Conservation (phyloP, 257 asterid species). For the Plantago elongata region DNA sequence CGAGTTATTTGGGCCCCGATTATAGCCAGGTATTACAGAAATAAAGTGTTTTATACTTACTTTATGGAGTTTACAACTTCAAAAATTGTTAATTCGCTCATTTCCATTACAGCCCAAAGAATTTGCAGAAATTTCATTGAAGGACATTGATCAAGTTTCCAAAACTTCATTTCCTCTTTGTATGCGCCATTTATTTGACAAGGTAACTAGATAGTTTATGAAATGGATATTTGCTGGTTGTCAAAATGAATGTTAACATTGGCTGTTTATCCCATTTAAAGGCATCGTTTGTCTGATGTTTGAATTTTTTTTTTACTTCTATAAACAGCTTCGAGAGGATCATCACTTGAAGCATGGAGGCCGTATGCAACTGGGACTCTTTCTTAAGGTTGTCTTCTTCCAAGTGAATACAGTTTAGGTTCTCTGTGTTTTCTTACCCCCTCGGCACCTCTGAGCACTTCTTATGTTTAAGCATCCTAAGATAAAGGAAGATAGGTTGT, state of each 20-base stretch:
- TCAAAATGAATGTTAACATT: background rate
- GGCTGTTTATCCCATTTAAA: background rate
- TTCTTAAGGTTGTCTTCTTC: slow-evolving; percentile 69
- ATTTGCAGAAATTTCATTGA: slow-evolving; percentile 55
- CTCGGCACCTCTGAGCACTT: background rate
- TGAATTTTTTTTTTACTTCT: slow-evolving; percentile 16
- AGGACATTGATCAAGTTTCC: slow-evolving; percentile 88
- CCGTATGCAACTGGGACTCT: slow-evolving; percentile 87
- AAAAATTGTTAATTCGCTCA: slow-evolving; percentile 25
- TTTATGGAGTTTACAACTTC: slow-evolving; percentile 7
- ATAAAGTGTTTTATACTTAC: slow-evolving; percentile 13
- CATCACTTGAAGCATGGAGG: slow-evolving; percentile 99
- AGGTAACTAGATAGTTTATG: slow-evolving; percentile 41
- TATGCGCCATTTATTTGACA: slow-evolving; percentile 93
- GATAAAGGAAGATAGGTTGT: slow-evolving; percentile 9
- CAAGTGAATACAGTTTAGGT: background rate
- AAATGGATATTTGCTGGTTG: slow-evolving; percentile 16
- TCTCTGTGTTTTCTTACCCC: background rate
- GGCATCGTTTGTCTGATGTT: background rate
- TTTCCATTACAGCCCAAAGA: slow-evolving; percentile 63
- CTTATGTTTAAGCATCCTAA: background rate
- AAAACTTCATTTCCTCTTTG: slow-evolving; percentile 91
- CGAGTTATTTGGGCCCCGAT: slow-evolving; percentile 91
- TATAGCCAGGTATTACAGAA: slow-evolving; percentile 70
- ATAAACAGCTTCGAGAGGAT: slow-evolving; percentile 81